Evolutionary conservation across 139 green algal genomes (phyloP), one percentile per base, ranked within the genome.

Genomic region (Volvox africanus): DNA sequence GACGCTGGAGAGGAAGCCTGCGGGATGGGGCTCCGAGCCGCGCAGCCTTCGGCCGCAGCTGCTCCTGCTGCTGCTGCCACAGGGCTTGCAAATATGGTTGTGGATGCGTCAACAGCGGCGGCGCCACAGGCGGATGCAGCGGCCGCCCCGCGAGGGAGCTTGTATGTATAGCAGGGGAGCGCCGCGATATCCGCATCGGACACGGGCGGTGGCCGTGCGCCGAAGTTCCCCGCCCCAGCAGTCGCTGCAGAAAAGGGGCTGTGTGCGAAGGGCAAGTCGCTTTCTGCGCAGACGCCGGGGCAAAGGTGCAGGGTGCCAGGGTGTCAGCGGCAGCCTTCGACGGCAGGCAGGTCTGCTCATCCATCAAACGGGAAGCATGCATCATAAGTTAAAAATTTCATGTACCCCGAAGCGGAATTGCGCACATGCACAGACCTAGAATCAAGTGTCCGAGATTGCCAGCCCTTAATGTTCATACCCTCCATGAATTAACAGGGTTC

Each of bases 151-250:
- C 75, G 71, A 16, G 71, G 86, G 9, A 24, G 30, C 73, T 90
- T 90, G 86, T 90, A 90, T 13, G 73, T 3, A 55, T 65, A 65
- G 30, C 50, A 62, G 9, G 86, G 86, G 14, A 90, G 86, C 14
- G 86, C 17, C 9, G 86, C 86, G 0, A 90, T 35, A 55, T 90
- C 86, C 21, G 20, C 22, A 0, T 90, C 86, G 17, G 73, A 65
- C 22, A 83, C 30, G 50, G 86, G 50, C 0, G 71, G 86, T 22
- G 50, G 71, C 30, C 69, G 21, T 0, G 28, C 14, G 2, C 26
- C 80, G 26, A 73, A 36, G 81, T 61, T 22, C 12, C 80, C 55
- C n/a, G 37, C 19, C 11, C 21, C 79, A 85, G 24, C 79, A 35
- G 79, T 19, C 32, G 26, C 73, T 26, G 79, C 37, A 5, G 79